Evolutionary conservation across 768 basidiomycete species (phyloP), one percentile per base, ranked within the genome.

Genomic region (Phylloporus arenicola): DNA sequence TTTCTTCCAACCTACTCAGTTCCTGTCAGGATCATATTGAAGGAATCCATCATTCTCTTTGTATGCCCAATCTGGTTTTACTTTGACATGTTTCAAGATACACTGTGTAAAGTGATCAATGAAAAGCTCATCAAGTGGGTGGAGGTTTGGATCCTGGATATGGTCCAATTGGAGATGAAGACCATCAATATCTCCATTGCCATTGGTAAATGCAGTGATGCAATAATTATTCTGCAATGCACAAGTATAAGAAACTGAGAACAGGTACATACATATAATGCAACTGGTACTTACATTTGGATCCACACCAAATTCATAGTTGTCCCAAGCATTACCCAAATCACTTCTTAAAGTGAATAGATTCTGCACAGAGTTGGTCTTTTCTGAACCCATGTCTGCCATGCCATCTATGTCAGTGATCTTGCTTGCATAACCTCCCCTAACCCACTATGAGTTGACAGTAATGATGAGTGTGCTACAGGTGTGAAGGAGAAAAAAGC

Each of bases 91-190:
- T 37, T 37, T 37, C 0, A 37, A 37, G 35, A 60, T 71, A 56
- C 47, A 63, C 45, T 70, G 65, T n/a, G 55, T 51, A 50, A 70
- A 68, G 48, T 70, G 69, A 45, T 68, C 64, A 19, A 33, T 47
- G 52, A 70, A 61, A 16, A 68, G 58, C 41, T 64, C 61, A 42
- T 70, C 65, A 16, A 70, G 62, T 10, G 70, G 68, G 41, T 65
- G 63, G 14, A 64, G 27, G 11, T 25, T 63, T 5, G 61, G 60
- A 47, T 66, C 62, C 19, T 52, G 22, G 42, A 70, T 70, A 45
- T 69, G 68, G 49, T 66, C 45, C 57, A 67, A 56, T 11, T 56
- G 49, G 39, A 68, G 60, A 33, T 27, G 20, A 3, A 47, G 51
- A 27, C 67, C 65, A 42, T 62, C 48, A 51, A 70, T 57, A 53